Evolutionary conservation across 2,329 filamentous ascomycete genomes (phyloP), one percentile per base, ranked within the genome.

Genomic region (Aureobasidium sp.): DNA sequence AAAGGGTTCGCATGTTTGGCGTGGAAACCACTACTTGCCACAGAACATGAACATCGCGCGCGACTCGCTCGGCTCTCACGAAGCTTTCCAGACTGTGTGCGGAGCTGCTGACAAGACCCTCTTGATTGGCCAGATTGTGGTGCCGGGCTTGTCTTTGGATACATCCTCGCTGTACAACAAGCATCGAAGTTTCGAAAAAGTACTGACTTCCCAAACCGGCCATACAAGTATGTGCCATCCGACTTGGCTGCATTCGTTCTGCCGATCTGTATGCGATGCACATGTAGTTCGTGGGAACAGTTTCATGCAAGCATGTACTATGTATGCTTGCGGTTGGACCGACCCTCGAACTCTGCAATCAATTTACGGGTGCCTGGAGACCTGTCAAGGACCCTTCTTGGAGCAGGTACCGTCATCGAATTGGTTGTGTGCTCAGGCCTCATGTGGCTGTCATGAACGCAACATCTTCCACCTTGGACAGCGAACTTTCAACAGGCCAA

Each of bases 361-460:
- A 24, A 45, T 22, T 35, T 24, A 11, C 27, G 19, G 39, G n/a
- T 45, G 24, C 29, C 29, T 35, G 42, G 14, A 31, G 12, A n/a
- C 39, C n/a, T 44, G 40, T 29, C 40, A 24, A 56, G 19, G 22
- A 22, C 53, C 29, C 45, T 37, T 17, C 22, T 29, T 58, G 29
- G 42, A 48, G 31, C 42, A 29, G 37, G 31, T 14, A 39, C 42
- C 31, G 8, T 27, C 31, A 29, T 58, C 22, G 39, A 48, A 15
- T 35, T 22, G 40, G 27, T 40, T 48, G 31, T 39, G 19, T 48
- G 15, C 54, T 37, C 42, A 37, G 22, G 54, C 54, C 42, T 58
- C 54, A 48, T 57, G 54, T 58, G 54, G 54, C 54, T 58, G 42
- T 22, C 54, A 48, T 42, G 11, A 29, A 37, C 27, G n/a, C 40